Evolutionary conservation across 805 yeast genomes (phyloP).

Genomic region (Millerozyma acaciae): DNA sequence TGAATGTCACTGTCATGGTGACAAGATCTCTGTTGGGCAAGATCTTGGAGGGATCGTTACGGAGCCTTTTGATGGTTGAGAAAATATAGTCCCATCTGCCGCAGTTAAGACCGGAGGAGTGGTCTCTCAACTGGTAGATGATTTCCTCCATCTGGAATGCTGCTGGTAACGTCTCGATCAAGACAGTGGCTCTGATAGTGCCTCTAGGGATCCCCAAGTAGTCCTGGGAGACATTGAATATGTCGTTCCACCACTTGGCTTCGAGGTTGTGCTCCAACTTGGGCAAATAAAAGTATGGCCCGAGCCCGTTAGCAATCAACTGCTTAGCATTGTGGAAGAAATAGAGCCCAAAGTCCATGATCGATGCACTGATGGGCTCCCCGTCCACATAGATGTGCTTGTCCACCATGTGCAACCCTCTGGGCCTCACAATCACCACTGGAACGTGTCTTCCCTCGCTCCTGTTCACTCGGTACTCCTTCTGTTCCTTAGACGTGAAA

Average conservation of each 20-base stretch:
- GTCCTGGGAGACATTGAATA: constrained; percentile 19
- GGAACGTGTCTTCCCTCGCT: constrained; percentile 11
- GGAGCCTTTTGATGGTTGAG: constrained; percentile 16
- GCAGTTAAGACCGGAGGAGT: constrained; percentile 18
- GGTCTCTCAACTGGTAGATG: constrained; percentile 18
- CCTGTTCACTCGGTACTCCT: constrained; percentile 31
- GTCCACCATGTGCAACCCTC: constrained; percentile 23
- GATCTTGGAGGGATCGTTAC: constrained; percentile 14
- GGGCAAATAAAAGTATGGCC: constrained; percentile 21
- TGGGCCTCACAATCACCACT: constrained; percentile 17
- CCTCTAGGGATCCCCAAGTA: constrained; percentile 14
- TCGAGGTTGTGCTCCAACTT: constrained; percentile 21
- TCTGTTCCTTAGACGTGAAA: constrained; percentile 14
- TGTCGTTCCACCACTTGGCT: constrained; percentile 20
- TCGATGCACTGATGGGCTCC: constrained; percentile 17
- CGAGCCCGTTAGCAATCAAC: constrained; percentile 13
- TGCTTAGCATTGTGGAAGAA: constrained; percentile 17
- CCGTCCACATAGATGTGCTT: constrained; percentile 17
- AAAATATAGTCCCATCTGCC: constrained; percentile 24
- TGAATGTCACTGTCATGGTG: constrained; percentile 18
- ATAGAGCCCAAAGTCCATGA: constrained; percentile 19
- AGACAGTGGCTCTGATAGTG: constrained; percentile 19
- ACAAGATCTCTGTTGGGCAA: constrained; percentile 18
- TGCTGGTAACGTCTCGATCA: constrained; percentile 20
- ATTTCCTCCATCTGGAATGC: constrained; percentile 23